phyloP scores from a whole-genome alignment of 2,329 filamentous ascomycete genomes.

The Calonectria crousiana region DNA sequence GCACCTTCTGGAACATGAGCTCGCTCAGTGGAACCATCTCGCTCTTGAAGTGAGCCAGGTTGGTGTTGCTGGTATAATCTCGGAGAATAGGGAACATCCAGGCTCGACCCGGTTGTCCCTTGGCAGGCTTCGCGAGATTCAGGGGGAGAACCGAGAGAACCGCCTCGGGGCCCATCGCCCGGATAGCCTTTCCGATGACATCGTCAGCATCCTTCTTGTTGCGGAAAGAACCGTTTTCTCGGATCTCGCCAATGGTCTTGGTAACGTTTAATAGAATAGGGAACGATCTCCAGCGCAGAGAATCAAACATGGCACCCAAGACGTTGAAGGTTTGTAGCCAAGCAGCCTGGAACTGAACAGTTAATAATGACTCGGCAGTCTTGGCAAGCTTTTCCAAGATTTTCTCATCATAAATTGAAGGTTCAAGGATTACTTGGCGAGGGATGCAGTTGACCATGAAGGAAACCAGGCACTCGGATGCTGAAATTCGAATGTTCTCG shows the following conservation, averaged over 20 bases:
- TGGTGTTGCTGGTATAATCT: constrained; percentile 90
- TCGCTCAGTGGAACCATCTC: constrained; percentile 93
- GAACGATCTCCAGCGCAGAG: constrained; percentile 85
- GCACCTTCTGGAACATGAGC: constrained; percentile 86
- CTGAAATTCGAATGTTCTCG: constrained; percentile 93
- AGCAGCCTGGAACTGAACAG: constrained; percentile 91
- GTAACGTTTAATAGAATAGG: constrained; percentile 83
- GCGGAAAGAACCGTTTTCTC: constrained; percentile 87
- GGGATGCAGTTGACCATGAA: constrained; percentile 94
- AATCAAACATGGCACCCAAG: constrained; percentile 87
- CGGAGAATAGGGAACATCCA: constrained; percentile 95
- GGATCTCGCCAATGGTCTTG: constrained; percentile 85
- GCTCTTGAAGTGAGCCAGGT: constrained; percentile 83
- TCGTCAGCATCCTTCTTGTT: constrained; percentile 96
- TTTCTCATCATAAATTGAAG: constrained; percentile 94
- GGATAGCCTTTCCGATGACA: constrained; percentile 87
- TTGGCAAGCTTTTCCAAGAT: constrained; percentile 84
- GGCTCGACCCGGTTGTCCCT: constrained; percentile 85
- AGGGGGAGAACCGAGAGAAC: constrained; percentile 87
- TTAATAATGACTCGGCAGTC: constrained; percentile 79
- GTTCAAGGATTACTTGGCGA: constrained; percentile 83
- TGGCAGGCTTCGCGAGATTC: constrained; percentile 83
- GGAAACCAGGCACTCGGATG: constrained; percentile 93
- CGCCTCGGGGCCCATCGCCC: constrained; percentile 88
- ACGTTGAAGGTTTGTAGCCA: constrained; percentile 97